phyloP scores from a whole-genome alignment of 2,329 filamentous ascomycete genomes.

The Claviceps arundinis region DNA sequence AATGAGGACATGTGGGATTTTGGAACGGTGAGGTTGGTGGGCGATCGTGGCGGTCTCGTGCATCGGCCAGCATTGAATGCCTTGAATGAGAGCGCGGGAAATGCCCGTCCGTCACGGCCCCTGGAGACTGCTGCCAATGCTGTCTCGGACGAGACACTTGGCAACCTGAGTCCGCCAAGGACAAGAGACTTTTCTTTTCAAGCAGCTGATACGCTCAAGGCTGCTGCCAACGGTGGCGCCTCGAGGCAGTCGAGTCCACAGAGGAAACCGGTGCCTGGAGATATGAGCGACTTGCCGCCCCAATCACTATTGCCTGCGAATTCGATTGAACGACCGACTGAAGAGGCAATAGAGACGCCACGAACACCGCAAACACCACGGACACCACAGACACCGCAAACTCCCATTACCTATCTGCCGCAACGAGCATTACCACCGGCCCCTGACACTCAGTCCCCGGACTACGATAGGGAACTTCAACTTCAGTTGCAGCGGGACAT shows the following conservation, averaged over 20 bases:
- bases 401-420: conserved; percentile 25
- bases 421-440: conserved; percentile 33
- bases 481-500: conserved; percentile 52
- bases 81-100: conserved; percentile 72
- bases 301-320: conserved; percentile 46
- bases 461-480: conserved; percentile 48
- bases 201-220: conserved; percentile 43
- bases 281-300: conserved; percentile 34
- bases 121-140: conserved; percentile 31
- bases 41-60: conserved; percentile 45
- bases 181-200: conserved; percentile 30
- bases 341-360: conserved; percentile 32
- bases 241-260: conserved; percentile 48
- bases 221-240: conserved; percentile 26
- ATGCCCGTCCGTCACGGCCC: conserved; percentile 50
- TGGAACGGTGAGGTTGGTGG: conserved; percentile 79
- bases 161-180: conserved; percentile 40
- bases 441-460: conserved; percentile 36
- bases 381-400: conserved; percentile 35
- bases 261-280: conserved; percentile 35
- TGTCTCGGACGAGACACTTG: conserved; percentile 34
- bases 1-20: conserved; percentile 97
- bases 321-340: conserved; percentile 16
- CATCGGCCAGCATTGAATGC: conserved; percentile 47
- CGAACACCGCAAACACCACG: conserved; percentile 27